Evolutionary conservation across 1,284 basidiomycete species (phyloP), one percentile per base, ranked within the genome.

Genomic region (Termitomyces sp.): DNA sequence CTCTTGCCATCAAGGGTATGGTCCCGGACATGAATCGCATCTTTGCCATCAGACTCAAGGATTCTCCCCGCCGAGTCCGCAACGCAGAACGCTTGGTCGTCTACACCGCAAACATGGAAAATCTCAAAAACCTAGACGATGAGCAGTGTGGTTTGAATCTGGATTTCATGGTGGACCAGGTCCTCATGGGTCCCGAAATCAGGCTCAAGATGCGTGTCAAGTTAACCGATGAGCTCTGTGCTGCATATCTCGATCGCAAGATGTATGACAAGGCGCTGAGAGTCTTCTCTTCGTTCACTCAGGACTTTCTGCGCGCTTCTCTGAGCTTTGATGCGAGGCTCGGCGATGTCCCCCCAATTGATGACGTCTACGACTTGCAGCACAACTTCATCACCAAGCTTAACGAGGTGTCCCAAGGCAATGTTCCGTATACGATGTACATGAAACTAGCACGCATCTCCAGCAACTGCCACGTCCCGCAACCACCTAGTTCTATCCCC

Each of bases 11-110:
- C 13, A 62, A 70, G 6, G 72, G 71, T 13, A 74, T 75, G 64
- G 61, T 83, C 7, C 67, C 71, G 0, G 80, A 87, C 19, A 68
- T 86, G 38, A 84, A 87, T 61, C 66, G 73, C 50, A 56, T 88
- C 1, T 80, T 77, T 49, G 62, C 64, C 10, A 64, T 68, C 42
- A 65, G 54, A 8, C 39, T 55, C 3, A 0, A 49, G 31, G 50
- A 57, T 11, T 0, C 5, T 1, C 1, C 41, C 1, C 11, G 3
- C 0, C 14, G 14, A 9, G 19, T 56, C 34, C 53, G 44, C 1
- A 16, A 21, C 1, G 19, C 33, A 10, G 57, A 61, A 26, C 59
- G 54, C 19, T 10, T 11, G 4, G 26, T 59, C 16, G 57, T 62
- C 33, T 59, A 53, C 33, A n/a, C 53, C 6, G 57, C 58, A 5